phyloP scores from a whole-genome alignment of 495 filamentous ascomycete species.

The Gamarada debralockiae region DNA sequence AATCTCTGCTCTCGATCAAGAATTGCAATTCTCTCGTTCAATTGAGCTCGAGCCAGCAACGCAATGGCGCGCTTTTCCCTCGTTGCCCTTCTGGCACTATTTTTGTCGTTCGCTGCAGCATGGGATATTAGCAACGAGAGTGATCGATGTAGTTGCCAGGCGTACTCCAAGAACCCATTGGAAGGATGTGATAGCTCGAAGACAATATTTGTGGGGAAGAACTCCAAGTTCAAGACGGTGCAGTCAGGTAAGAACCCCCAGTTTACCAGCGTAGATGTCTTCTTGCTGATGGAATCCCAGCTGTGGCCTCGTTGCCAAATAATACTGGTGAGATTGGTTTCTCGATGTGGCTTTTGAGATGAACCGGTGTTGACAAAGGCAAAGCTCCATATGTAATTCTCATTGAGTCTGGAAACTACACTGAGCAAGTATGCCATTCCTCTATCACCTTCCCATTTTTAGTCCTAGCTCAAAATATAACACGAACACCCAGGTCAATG shows the following conservation, averaged over 20 bases:
- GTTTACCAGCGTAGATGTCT: background rate
- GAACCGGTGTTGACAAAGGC: background rate
- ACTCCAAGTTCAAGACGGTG: constrained; percentile 20
- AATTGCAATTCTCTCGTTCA: too few relatives aligned
- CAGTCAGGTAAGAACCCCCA: constrained; percentile 21
- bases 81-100: constrained; percentile 1
- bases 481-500: constrained; percentile 31
- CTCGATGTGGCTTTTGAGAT: background rate
- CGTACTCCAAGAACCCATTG: constrained; percentile 13
- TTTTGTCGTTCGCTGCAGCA: constrained; percentile 7
- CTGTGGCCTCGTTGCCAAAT: constrained; percentile 50
- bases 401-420: constrained; percentile 50
- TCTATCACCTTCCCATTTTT: background rate
- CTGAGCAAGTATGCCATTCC: constrained; percentile 42
- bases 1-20: too few relatives aligned
- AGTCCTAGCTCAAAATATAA: background rate
- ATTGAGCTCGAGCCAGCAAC: too few relatives aligned
- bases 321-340: constrained; percentile 29
- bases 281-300: constrained; percentile 28
- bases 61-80: background rate
- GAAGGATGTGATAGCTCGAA: constrained; percentile 15
- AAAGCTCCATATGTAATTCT: constrained; percentile 43
- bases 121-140: constrained; percentile 18
- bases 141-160: constrained; percentile 19
- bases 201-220: constrained; percentile 17